A percentile compares a stretch with the other conserved stretches of the same genome.
Conservation (phyloP, 2,329 filamentous ascomycete species). For the Aspergillus sp. region DNA sequence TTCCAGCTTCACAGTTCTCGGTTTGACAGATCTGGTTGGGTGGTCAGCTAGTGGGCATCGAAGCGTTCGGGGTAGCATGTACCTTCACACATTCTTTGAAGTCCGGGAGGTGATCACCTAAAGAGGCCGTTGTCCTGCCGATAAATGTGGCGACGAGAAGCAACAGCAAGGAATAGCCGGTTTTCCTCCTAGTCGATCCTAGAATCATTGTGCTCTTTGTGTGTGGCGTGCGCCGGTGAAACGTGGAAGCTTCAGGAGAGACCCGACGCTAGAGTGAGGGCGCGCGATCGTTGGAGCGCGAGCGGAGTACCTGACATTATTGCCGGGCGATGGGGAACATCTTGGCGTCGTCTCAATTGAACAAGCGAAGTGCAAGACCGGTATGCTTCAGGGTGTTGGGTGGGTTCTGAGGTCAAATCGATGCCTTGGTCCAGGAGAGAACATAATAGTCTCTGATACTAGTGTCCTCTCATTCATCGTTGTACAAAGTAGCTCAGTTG, state of each 20-base stretch:
- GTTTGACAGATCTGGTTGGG: constrained; percentile 67
- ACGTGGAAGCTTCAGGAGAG: constrained; percentile 14
- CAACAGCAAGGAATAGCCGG: constrained; percentile 29
- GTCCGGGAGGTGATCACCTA: constrained; percentile 81
- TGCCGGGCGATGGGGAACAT: not conserved
- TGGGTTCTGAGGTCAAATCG: too few species aligned
- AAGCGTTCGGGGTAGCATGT: constrained; percentile 27
- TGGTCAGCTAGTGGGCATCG: constrained; percentile 17
- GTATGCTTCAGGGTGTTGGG: too few species aligned
- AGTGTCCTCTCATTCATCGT: too few species aligned
- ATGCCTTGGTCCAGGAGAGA: too few species aligned
- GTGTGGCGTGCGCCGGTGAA: constrained; percentile 11
- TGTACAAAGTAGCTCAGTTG: too few species aligned
- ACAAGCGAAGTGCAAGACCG: not conserved
- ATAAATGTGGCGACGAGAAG: constrained; percentile 33
- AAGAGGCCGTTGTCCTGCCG: constrained; percentile 61
- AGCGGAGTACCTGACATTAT: not conserved
- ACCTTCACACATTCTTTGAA: constrained; percentile 87
- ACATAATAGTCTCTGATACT: too few species aligned
- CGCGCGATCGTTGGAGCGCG: constrained; percentile 13
- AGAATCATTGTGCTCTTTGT: constrained; percentile 28
- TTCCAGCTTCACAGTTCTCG: constrained; percentile 73
- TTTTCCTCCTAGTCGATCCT: constrained; percentile 17
- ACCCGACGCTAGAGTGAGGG: constrained; percentile 2
- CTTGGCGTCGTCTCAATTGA: constrained; percentile 8